phyloP scores from a whole-genome alignment of 1,139 yeast species.

The Zygotorulaspora mrakii region DNA sequence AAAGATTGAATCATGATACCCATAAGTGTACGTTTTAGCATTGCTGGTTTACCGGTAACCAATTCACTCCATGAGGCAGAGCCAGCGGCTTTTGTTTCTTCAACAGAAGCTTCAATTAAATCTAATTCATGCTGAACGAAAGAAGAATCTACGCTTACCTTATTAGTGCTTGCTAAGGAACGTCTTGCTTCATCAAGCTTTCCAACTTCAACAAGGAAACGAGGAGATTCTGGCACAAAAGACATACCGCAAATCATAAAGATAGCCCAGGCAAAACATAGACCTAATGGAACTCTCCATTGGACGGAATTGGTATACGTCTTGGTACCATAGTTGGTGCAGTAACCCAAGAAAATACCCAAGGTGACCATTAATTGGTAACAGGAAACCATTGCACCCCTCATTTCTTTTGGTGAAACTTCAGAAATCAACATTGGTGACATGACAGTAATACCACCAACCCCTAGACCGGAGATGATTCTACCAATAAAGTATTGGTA shows the following conservation, averaged over 20 bases:
- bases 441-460: conserved; percentile 56
- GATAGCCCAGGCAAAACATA: conserved; percentile 43
- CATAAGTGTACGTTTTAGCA: conserved; percentile 53
- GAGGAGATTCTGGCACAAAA: conserved; percentile 72
- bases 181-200: conserved; percentile 53
- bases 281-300: conserved; percentile 60
- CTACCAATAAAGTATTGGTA: conserved; percentile 55
- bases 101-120: conserved; percentile 57
- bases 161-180: conserved; percentile 57
- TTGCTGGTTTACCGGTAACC: conserved; percentile 52
- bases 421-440: conserved; percentile 63
- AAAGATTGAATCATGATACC: conserved; percentile 62
- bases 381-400: conserved; percentile 61
- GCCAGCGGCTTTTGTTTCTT: conserved; percentile 57
- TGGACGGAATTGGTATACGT: conserved; percentile 46
- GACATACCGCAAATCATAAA: conserved; percentile 50
- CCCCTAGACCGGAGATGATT: conserved; percentile 58
- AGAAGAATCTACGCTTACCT: conserved; percentile 50
- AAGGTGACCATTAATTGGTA: conserved; percentile 61
- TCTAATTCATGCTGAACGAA: conserved; percentile 55
- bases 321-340: conserved; percentile 56
- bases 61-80: conserved; percentile 63
- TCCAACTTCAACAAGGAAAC: conserved; percentile 55
- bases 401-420: conserved; percentile 58
- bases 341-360: conserved; percentile 58